phyloP scores from a whole-genome alignment of 2,329 filamentous ascomycete genomes.

The Aspergillus udagawae region DNA sequence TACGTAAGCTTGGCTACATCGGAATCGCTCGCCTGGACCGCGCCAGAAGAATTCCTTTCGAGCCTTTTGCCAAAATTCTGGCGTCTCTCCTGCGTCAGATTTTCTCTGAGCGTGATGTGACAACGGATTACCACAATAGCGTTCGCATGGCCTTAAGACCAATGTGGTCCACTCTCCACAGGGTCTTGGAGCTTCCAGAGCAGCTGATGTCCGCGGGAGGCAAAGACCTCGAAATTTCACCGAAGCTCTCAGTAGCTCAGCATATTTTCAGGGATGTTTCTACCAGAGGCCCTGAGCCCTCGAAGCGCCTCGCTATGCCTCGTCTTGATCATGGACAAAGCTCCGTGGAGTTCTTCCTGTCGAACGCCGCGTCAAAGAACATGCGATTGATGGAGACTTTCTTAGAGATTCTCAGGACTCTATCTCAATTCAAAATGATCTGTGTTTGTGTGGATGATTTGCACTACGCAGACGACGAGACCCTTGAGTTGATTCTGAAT shows the following conservation, averaged over 20 bases:
- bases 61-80: constrained; percentile 58
- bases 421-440: constrained; percentile 80
- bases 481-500: constrained; percentile 74
- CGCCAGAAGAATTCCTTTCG: constrained; percentile 56
- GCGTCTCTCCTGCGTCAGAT: constrained; percentile 61
- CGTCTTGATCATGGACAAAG: constrained; percentile 34
- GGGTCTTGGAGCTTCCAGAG: constrained; percentile 61
- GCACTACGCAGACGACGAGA: constrained; percentile 86
- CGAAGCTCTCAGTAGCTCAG: constrained; percentile 24
- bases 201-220: constrained; percentile 51
- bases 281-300: constrained; percentile 24
- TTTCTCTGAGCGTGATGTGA: constrained; percentile 61
- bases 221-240: constrained; percentile 31
- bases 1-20: constrained; percentile 58
- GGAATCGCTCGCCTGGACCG: constrained; percentile 59
- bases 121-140: constrained; percentile 57
- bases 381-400: constrained; percentile 84
- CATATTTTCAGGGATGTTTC: constrained; percentile 28
- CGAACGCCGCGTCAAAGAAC: constrained; percentile 41
- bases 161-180: constrained; percentile 55
- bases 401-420: constrained; percentile 75
- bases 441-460: constrained; percentile 86
- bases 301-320: constrained; percentile 29
- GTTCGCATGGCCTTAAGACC: constrained; percentile 53
- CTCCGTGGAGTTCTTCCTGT: constrained; percentile 36